phyloP scores from a whole-genome alignment of 2,329 filamentous ascomycete species.

The Trichoderma harzianum region DNA sequence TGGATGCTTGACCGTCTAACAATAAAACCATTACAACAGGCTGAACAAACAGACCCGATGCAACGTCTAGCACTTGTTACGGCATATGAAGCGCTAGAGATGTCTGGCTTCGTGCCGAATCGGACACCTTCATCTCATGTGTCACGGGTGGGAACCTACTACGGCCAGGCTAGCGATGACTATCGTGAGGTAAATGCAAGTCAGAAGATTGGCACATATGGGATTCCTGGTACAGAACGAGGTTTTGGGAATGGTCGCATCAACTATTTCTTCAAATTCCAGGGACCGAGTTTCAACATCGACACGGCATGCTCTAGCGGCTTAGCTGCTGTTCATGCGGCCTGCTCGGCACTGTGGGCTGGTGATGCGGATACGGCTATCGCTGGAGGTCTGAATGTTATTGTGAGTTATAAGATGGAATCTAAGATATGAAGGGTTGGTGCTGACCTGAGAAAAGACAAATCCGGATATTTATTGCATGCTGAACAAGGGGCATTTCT shows the following conservation, averaged over 20 bases:
- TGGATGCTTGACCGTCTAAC: neutral
- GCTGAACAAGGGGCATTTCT: constrained; percentile 71
- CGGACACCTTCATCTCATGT: constrained; percentile 47
- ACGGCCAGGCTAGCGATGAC: constrained; percentile 74
- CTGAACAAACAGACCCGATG: constrained; percentile 71
- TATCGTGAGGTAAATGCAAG: constrained; percentile 74
- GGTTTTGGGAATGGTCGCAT: constrained; percentile 59
- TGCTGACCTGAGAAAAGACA: neutral
- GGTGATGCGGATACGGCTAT: constrained; percentile 78
- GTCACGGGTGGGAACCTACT: constrained; percentile 66
- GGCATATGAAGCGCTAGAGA: constrained; percentile 76
- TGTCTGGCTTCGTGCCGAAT: constrained; percentile 13
- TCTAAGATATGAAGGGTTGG: accelerated
- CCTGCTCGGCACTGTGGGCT: constrained; percentile 39
- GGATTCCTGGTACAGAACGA: constrained; percentile 47
- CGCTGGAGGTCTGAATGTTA: constrained; percentile 71
- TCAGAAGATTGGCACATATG: constrained; percentile 61
- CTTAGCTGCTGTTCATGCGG: constrained; percentile 60
- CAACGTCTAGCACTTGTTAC: constrained; percentile 70
- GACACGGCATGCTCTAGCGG: constrained; percentile 77
- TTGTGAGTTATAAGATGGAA: neutral
- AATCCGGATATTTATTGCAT: constrained; percentile 53
- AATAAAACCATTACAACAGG: constrained; percentile 28
- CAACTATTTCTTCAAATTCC: constrained; percentile 77
- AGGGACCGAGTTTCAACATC: constrained; percentile 67